A percentile compares a stretch with the other conserved stretches of the same genome.
Conservation (phyloP, 106 monocot species). For the Allium sativum region DNA sequence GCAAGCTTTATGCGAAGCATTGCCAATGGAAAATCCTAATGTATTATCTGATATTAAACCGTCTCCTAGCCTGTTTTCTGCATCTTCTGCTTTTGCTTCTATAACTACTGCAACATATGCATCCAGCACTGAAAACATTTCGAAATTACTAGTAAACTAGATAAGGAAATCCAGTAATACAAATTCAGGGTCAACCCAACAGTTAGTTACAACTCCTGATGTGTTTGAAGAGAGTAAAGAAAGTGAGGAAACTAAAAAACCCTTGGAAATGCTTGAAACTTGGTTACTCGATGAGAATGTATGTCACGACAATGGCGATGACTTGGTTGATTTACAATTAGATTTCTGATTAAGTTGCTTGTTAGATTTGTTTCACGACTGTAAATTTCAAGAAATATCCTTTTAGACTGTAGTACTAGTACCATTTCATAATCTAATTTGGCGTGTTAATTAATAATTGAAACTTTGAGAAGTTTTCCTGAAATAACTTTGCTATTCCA, state of each 20-base stretch:
- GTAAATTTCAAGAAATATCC: too few relatives aligned
- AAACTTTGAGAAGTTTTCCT: too few relatives aligned
- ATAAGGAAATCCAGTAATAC: slow-evolving; percentile 10
- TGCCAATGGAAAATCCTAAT: slow-evolving; percentile 4
- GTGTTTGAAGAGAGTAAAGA: slow-evolving; percentile 9
- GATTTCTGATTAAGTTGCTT: slow-evolving; percentile 1
- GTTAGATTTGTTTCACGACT: background rate
- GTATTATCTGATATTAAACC: background rate
- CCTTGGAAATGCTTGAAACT: slow-evolving; percentile 17
- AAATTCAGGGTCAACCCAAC: background rate
- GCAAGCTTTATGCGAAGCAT: slow-evolving; percentile 13
- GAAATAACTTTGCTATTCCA: too few relatives aligned
- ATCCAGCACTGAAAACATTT: slow-evolving; percentile 55
- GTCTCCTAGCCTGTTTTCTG: background rate
- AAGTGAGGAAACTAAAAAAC: slow-evolving; percentile 1
- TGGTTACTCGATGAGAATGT: slow-evolving; percentile 35
- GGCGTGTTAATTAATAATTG: too few relatives aligned
- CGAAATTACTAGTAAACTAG: slow-evolving; percentile 41
- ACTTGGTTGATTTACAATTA: slow-evolving; percentile 11
- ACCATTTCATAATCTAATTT: too few relatives aligned
- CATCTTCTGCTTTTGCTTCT: background rate
- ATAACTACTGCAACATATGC: slow-evolving; percentile 21
- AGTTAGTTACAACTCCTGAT: background rate
- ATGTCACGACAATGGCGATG: slow-evolving; percentile 5
- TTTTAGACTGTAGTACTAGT: too few relatives aligned